Conservation (phyloP, 2,329 filamentous ascomycete genomes). For the Verticillium longisporum region DNA sequence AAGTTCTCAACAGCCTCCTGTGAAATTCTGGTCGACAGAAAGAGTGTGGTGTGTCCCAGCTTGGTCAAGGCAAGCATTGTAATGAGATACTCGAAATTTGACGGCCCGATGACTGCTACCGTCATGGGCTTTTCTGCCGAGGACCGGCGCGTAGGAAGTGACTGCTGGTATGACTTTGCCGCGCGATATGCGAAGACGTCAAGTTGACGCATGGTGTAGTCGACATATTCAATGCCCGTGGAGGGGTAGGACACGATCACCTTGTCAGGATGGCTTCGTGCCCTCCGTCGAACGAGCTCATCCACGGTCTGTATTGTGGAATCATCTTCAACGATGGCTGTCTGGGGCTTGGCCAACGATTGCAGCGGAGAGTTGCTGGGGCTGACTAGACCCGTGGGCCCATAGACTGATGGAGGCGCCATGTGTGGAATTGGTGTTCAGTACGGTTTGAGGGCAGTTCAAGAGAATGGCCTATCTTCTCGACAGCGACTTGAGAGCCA, state of each 20-base stretch:
- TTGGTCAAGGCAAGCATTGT: slow-evolving; percentile 46
- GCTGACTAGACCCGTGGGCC: slow-evolving; percentile 7
- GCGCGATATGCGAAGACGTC: slow-evolving; percentile 27
- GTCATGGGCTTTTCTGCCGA: slow-evolving; percentile 22
- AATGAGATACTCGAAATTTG: slow-evolving; percentile 47
- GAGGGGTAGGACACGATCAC: slow-evolving; percentile 34
- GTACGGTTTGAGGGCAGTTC: background rate
- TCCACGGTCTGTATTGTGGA: slow-evolving; percentile 16
- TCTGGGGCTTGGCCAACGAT: background rate
- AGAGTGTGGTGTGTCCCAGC: slow-evolving; percentile 43
- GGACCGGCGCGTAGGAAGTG: slow-evolving; percentile 12
- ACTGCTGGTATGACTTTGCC: slow-evolving; percentile 16
- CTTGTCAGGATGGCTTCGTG: slow-evolving; percentile 20
- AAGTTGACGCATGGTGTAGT: slow-evolving; percentile 38
- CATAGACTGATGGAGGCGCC: slow-evolving; percentile 10
- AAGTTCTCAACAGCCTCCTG: slow-evolving; percentile 22
- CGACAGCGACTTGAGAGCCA: background rate
- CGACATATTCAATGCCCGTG: slow-evolving; percentile 33
- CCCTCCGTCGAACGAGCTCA: slow-evolving; percentile 16
- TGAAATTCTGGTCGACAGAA: slow-evolving; percentile 27
- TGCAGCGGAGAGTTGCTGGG: slow-evolving; percentile 1
- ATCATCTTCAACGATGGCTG: slow-evolving; percentile 11
- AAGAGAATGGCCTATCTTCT: background rate
- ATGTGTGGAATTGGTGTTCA: slow-evolving; percentile 1
- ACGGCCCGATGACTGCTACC: slow-evolving; percentile 43